Base-by-base conservation (phyloP, 495 filamentous ascomycete genomes). In the Xylaria sp. region DNA sequence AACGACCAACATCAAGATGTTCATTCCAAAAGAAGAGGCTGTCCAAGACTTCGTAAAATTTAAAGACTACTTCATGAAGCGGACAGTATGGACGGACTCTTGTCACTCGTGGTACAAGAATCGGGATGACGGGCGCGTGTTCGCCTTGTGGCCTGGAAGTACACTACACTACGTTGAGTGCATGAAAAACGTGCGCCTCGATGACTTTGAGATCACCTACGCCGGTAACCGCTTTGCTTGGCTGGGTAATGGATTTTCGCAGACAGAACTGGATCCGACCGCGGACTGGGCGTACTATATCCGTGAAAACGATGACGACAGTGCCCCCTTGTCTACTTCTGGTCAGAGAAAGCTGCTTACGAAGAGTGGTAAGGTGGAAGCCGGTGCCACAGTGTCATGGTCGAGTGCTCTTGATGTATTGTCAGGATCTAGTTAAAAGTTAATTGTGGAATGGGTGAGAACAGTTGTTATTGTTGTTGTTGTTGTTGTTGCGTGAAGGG, bases 161-260 rank as follows among this genome's bases (percentile, higher is more conserved):
- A 74, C 78, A 11, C 74, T 85, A n/a, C 83, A 87, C 61, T 90
- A 85, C 75, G 82, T 86, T 55, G 84, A 90, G 59, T 79, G 82
- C 11, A 61, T 89, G 63, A 79, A 80, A 50, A 73, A 80, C 15
- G 72, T 84, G 7, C 79, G 87, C 1, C 76, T 75, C 24, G 86
- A 89, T 70, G 88, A 89, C 73, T 89, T 83, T 71, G 78, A 87
- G 1, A 70, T 87, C 33, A 72, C 77, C 37, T 88, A 88, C 67
- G 78, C 79, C n/a, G 68, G 69, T 1, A 86, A 87, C 64, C 72
- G 85, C 53, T 88, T 87, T 75, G 78, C 78, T 21, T 84, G 83
- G 72, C 78, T 88, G 77, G 85, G 85, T 43, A 87, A 88, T 74
- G 85, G 86, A 3, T 73, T 71, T 48, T 75, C 73, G 9, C 67